Conservation (phyloP, 768 basidiomycete genomes). For the Filobasidium floriforme region DNA sequence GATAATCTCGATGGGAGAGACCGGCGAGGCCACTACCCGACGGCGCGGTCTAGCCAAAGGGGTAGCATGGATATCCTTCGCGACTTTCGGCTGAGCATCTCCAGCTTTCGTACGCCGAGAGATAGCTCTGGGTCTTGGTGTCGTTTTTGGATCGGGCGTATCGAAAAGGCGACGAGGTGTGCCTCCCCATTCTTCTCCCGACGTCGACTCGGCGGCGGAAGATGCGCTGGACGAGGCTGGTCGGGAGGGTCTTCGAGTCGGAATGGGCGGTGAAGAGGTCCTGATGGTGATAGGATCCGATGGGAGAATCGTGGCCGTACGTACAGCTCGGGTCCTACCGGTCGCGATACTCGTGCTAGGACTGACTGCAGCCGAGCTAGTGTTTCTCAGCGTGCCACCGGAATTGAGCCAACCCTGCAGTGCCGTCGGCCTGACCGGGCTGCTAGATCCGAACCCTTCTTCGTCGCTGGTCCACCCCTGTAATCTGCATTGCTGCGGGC, state of each 20-base stretch:
- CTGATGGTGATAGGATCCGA: neutral
- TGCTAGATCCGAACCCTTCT: neutral
- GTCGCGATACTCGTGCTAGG: neutral
- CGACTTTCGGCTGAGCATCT: neutral
- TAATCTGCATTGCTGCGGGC: neutral
- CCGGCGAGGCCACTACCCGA: neutral
- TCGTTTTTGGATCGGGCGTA: neutral
- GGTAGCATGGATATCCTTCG: neutral
- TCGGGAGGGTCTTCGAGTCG: neutral
- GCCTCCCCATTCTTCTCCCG: conserved; percentile 1
- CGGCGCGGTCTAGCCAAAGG: neutral
- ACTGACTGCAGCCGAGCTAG: neutral
- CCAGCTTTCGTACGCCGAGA: neutral
- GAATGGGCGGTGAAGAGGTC: neutral
- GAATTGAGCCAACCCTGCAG: conserved; percentile 1
- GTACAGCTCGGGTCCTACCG: neutral
- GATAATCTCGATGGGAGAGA: neutral
- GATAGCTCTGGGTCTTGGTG: neutral
- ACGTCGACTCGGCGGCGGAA: neutral
- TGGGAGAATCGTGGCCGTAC: neutral
- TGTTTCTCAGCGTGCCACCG: neutral
- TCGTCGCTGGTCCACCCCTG: conserved; percentile 4
- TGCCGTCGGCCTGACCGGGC: neutral
- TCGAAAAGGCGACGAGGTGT: neutral
- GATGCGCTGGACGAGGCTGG: neutral